phyloP scores from a whole-genome alignment of 352 stramenopile species.

The Phytopythium boreale region DNA sequence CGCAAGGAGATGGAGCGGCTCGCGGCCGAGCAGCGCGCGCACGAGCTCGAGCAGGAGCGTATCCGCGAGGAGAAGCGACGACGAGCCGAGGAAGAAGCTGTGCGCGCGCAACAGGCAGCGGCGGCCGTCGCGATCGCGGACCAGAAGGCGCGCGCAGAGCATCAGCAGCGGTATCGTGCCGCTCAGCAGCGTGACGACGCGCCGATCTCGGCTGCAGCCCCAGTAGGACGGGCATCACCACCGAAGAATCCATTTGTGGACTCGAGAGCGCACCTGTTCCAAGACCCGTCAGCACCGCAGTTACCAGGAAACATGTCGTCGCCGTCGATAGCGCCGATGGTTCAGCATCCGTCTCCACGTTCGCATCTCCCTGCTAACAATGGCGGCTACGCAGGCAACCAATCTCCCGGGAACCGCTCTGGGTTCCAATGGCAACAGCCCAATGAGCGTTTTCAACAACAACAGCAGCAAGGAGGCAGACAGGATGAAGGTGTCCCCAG shows the following conservation, averaged over 20 bases:
- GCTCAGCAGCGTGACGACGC: neutral
- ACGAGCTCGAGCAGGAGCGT: constrained; percentile 39
- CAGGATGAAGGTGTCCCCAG: neutral
- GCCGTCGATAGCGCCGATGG: constrained; percentile 1
- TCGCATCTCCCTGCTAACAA: constrained; percentile 1
- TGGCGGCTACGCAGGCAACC: neutral
- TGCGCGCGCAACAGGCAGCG: constrained; percentile 32
- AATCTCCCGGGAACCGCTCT: neutral
- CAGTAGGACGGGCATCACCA: constrained; percentile 9
- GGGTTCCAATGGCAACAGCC: neutral
- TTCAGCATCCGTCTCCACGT: neutral
- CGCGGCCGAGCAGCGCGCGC: constrained; percentile 40
- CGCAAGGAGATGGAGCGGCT: constrained; percentile 49
- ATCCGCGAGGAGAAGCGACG: constrained; percentile 45
- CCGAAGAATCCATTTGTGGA: constrained; percentile 48
- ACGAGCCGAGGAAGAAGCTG: constrained; percentile 43
- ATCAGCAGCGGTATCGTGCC: constrained; percentile 27
- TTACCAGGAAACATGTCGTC: neutral
- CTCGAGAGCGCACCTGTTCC: constrained; percentile 47
- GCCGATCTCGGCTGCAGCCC: neutral
- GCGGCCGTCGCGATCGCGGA: constrained; percentile 25
- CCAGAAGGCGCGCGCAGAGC: constrained; percentile 31
- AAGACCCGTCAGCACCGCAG: constrained; percentile 25
- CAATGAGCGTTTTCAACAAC: neutral
- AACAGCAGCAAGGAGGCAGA: neutral